phyloP scores from a whole-genome alignment of 2,329 filamentous ascomycete species.

The Penicillium sclerotiorum region DNA sequence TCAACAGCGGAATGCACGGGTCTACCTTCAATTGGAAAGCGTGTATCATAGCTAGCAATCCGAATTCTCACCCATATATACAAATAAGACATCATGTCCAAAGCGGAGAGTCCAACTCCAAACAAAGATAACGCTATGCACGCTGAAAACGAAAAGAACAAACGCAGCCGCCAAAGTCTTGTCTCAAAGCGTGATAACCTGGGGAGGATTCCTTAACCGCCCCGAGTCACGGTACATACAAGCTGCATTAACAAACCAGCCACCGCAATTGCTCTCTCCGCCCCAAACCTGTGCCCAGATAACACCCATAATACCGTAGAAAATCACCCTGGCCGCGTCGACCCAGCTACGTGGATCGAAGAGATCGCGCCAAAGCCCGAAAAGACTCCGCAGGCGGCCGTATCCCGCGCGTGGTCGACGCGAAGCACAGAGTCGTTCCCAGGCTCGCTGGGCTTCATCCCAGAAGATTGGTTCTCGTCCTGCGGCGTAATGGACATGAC shows the following conservation, averaged over 20 bases:
- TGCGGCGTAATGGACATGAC: slow-evolving; percentile 77
- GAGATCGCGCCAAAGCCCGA: slow-evolving; percentile 39
- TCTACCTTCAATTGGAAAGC: too few relatives aligned
- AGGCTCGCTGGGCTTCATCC: slow-evolving; percentile 71
- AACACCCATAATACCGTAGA: slow-evolving; percentile 58
- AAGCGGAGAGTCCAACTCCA: too few relatives aligned
- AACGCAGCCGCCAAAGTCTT: neutral
- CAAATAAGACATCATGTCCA: too few relatives aligned
- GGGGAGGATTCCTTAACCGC: slow-evolving; percentile 40
- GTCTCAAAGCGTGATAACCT: slow-evolving; percentile 37
- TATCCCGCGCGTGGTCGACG: slow-evolving; percentile 31
- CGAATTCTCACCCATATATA: too few relatives aligned
- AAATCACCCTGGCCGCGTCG: slow-evolving; percentile 53
- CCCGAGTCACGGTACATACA: slow-evolving; percentile 43
- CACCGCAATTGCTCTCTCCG: slow-evolving; percentile 47
- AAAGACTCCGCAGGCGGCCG: slow-evolving; percentile 25
- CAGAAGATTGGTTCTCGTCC: slow-evolving; percentile 72
- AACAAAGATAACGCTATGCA: neutral
- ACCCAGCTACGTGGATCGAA: slow-evolving; percentile 46
- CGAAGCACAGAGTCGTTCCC: slow-evolving; percentile 64
- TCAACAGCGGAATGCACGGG: too few relatives aligned
- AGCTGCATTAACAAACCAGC: slow-evolving; percentile 64
- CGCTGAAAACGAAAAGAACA: neutral
- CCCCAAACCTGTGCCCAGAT: slow-evolving; percentile 64
- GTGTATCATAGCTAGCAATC: too few relatives aligned